phyloP scores from a whole-genome alignment of 805 yeast species.

The Candida succiphila region DNA sequence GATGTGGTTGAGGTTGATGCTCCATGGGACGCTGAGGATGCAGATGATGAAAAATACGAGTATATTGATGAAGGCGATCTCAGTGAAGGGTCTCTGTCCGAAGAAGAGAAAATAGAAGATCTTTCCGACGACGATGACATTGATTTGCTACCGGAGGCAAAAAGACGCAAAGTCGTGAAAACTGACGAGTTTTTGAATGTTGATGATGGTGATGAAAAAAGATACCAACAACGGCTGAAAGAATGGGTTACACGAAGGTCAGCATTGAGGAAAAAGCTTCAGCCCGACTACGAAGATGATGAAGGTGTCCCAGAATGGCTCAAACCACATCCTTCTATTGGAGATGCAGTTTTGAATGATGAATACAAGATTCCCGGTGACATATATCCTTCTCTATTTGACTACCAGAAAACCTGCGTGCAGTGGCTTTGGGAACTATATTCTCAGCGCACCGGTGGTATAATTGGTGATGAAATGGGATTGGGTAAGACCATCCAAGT shows the following conservation, averaged over 20 bases:
- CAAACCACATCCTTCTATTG: slow-evolving; percentile 64
- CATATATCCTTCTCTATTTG: slow-evolving; percentile 75
- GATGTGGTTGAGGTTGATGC: slow-evolving; percentile 3
- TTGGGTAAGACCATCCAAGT: slow-evolving; percentile 92
- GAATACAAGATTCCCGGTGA: slow-evolving; percentile 82
- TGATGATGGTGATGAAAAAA: slow-evolving; percentile 77
- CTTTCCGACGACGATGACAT: slow-evolving; percentile 4
- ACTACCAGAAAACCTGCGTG: slow-evolving; percentile 92
- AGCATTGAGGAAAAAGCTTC: slow-evolving; percentile 23
- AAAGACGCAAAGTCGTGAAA: slow-evolving; percentile 4
- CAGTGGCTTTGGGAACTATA: slow-evolving; percentile 97
- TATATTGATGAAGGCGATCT: slow-evolving; percentile 1
- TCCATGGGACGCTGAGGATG: slow-evolving; percentile 3
- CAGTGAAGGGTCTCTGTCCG: background rate
- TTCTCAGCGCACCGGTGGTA: slow-evolving; percentile 86
- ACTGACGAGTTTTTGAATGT: slow-evolving; percentile 23
- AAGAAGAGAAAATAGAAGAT: slow-evolving; percentile 1
- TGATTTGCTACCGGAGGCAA: slow-evolving; percentile 3
- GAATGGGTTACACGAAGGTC: slow-evolving; percentile 53
- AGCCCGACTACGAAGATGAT: slow-evolving; percentile 19
- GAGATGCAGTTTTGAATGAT: slow-evolving; percentile 67
- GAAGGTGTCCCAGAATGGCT: slow-evolving; percentile 46
- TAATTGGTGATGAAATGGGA: slow-evolving; percentile 98
- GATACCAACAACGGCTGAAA: slow-evolving; percentile 49
- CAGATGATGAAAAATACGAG: slow-evolving; percentile 6